Percentiles rank a stretch among this genome's conserved stretches.
These are phyloP conservation scores for Paramecium primaurelia DNA, from an alignment of 73 alveolate species.

Conservation along the genomic window DNA sequence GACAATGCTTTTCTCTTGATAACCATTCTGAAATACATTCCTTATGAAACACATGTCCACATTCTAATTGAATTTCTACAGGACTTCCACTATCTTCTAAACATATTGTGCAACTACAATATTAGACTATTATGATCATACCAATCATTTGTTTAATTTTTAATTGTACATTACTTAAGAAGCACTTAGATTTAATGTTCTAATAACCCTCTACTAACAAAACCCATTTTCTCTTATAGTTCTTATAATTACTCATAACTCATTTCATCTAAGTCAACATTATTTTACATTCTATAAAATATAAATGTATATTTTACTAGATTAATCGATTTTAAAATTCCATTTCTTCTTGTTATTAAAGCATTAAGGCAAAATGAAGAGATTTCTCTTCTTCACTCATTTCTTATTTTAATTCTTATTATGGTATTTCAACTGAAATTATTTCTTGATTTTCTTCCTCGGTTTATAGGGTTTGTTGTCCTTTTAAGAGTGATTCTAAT, in stretches of 20 bases:
- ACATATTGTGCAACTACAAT: constrained; percentile 10
- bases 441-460: background rate
- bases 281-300: background rate
- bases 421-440: background rate
- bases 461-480: background rate
- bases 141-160: background rate
- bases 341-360: background rate
- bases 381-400: constrained; percentile 28
- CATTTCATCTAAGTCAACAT: constrained; percentile 29
- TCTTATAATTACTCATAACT: constrained; percentile 26
- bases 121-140: background rate
- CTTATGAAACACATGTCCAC: constrained; percentile 67
- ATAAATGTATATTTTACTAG: background rate
- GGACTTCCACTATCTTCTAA: constrained; percentile 15
- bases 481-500: background rate
- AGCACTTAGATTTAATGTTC: background rate
- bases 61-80: background rate
- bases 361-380: background rate
- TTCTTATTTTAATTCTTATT: background rate
- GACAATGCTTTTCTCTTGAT: constrained; percentile 44
- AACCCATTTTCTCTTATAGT: background rate
- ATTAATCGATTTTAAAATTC: constrained; percentile 1
- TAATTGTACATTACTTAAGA: background rate
- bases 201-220: background rate
- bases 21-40: constrained; percentile 66